Evolutionary conservation across 306 rosid species (phyloP).

Genomic region (Psophocarpus tetragonolobus): DNA sequence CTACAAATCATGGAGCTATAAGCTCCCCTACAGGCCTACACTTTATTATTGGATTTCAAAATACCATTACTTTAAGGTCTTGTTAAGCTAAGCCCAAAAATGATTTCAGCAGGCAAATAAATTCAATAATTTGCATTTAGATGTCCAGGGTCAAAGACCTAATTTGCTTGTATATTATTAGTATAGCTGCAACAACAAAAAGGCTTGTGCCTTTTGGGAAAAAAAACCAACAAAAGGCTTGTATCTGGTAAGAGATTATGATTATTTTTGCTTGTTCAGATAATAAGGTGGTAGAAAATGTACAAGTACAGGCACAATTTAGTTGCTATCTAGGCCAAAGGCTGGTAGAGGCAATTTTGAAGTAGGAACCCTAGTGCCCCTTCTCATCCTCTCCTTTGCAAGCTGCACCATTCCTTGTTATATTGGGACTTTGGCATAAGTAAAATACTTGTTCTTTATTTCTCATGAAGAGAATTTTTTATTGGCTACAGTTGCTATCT

Average conservation of each 20-base stretch:
- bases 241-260: background rate
- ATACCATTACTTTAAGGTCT: background rate
- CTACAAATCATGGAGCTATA: background rate
- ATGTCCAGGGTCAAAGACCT: background rate
- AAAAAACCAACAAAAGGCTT: background rate
- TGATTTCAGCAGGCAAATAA: background rate
- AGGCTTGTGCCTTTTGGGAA: too few relatives aligned
- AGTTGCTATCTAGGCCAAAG: background rate
- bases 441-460: background rate
- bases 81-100: constrained; percentile 16
- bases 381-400: background rate
- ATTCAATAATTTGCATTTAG: background rate
- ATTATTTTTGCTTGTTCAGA: constrained; percentile 7
- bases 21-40: background rate
- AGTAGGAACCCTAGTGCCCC: background rate
- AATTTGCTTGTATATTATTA: background rate
- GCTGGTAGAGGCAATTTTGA: background rate
- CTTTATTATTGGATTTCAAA: constrained; percentile 2
- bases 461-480: background rate
- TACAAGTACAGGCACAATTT: background rate
- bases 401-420: background rate
- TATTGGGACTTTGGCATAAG: background rate
- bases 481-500: background rate
- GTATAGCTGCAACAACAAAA: background rate
- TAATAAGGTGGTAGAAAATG: background rate